phyloP scores from a whole-genome alignment of 371 early-diverging fungal genomes.

The Batkoa obscura region DNA sequence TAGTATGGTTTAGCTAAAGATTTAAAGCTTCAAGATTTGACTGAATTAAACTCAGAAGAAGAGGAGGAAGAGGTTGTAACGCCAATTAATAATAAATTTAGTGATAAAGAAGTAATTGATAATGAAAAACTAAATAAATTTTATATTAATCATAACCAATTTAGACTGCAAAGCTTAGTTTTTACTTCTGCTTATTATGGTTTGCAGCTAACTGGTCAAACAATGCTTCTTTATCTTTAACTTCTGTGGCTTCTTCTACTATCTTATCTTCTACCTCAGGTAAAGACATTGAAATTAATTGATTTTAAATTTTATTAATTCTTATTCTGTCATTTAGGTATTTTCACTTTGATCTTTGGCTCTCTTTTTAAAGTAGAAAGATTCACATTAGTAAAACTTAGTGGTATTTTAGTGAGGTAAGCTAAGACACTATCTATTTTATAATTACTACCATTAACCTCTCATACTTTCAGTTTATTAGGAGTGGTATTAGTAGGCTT shows the following conservation, averaged over 20 bases:
- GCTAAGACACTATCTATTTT: neutral
- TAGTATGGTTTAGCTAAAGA: too few relatives aligned
- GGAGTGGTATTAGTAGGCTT: conserved; percentile 3
- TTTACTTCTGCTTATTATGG: conserved; percentile 63
- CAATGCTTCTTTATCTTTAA: conserved; percentile 57
- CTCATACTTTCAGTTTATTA: neutral
- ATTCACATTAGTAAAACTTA: conserved; percentile 26
- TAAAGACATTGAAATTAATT: conserved; percentile 6
- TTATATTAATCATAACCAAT: conserved; percentile 12
- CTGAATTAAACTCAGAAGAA: neutral
- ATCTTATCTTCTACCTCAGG: conserved; percentile 58
- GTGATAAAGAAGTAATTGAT: neutral
- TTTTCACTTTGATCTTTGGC: conserved; percentile 58
- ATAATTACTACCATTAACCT: neutral
- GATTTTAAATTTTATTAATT: neutral
- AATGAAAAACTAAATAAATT: too few relatives aligned
- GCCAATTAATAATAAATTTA: neutral
- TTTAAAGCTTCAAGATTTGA: too few relatives aligned
- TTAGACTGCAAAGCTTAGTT: conserved; percentile 41
- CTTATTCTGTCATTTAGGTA: conserved; percentile 17
- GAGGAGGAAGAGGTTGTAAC: neutral
- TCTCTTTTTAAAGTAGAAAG: conserved; percentile 36
- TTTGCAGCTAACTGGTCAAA: conserved; percentile 55
- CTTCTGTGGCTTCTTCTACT: conserved; percentile 61
- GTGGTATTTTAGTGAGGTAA: conserved; percentile 34